Percentiles rank a stretch among this genome's conserved stretches.
These are phyloP conservation scores for Cyberlindnera americana DNA, from an alignment of 805 yeast genomes.

Conservation along the genomic window DNA sequence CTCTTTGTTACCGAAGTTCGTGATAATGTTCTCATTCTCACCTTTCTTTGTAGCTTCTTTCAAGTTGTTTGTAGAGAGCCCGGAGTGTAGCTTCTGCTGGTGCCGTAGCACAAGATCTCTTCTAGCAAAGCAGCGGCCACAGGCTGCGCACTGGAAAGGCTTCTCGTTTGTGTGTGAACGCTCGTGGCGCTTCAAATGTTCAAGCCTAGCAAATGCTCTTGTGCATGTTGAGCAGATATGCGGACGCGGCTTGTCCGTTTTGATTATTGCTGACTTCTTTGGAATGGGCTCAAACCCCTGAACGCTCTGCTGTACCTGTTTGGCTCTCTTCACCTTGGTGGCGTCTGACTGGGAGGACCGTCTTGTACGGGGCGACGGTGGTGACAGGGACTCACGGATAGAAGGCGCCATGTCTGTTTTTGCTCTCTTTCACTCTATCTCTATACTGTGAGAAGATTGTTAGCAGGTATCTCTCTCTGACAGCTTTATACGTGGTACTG, in stretches of 20 bases:
- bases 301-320: slow-evolving; percentile 26
- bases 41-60: slow-evolving; percentile 32
- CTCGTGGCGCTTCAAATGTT: slow-evolving; percentile 91
- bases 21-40: slow-evolving; percentile 34
- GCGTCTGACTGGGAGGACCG: slow-evolving; percentile 6
- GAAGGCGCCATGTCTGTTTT: slow-evolving; percentile 1
- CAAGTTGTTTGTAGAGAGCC: slow-evolving; percentile 40
- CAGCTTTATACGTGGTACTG: too few species aligned
- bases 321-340: slow-evolving; percentile 14
- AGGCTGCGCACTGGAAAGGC: slow-evolving; percentile 93
- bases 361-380: slow-evolving; percentile 4
- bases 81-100: slow-evolving; percentile 85
- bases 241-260: slow-evolving; percentile 93
- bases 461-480: background rate
- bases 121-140: slow-evolving; percentile 94
- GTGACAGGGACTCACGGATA: background rate
- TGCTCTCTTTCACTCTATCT: too few species aligned
- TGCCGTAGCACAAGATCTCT: slow-evolving; percentile 85
- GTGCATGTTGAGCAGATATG: slow-evolving; percentile 89
- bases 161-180: slow-evolving; percentile 93
- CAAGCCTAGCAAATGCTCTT: slow-evolving; percentile 91
- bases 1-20: slow-evolving; percentile 37
- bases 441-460: background rate
- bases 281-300: slow-evolving; percentile 66
- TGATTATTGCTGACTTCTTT: slow-evolving; percentile 74